These are phyloP conservation scores for Lenzites betulinus DNA, from an alignment of 768 basidiomycete species.

Conservation along the genomic window DNA sequence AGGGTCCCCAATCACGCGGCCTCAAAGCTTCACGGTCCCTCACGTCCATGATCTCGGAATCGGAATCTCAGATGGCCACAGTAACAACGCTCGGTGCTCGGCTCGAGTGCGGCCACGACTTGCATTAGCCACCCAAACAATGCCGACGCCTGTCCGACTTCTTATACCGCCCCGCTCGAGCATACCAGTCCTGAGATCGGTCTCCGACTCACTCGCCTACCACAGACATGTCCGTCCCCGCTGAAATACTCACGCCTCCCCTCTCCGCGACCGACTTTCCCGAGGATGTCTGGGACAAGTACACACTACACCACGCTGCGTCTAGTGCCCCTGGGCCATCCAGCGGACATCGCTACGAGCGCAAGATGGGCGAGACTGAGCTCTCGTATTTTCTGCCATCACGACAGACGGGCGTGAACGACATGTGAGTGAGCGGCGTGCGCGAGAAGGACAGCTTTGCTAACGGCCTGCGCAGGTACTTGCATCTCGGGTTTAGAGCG, in stretches of 20 bases:
- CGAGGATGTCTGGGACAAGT: conserved; percentile 1
- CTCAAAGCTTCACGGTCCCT: no score
- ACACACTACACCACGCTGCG: neutral
- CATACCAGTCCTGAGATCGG: neutral
- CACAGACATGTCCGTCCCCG: conserved; percentile 1
- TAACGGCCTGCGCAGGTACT: conserved; percentile 54
- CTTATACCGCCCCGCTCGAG: conserved; percentile 2
- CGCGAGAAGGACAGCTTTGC: neutral
- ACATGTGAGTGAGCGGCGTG: conserved; percentile 58
- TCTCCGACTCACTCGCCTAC: neutral
- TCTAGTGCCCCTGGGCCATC: neutral
- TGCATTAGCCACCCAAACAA: no score
- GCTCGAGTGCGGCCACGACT: no score
- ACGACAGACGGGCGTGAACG: conserved; percentile 80
- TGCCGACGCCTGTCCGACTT: neutral
- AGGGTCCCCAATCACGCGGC: no score
- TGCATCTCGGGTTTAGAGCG: conserved; percentile 70
- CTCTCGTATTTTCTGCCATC: conserved; percentile 79
- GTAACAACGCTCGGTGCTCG: no score
- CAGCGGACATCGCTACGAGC: conserved; percentile 38
- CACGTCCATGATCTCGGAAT: no score
- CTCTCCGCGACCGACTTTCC: conserved; percentile 13
- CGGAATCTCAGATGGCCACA: no score
- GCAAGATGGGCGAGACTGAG: conserved; percentile 74
- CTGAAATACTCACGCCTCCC: conserved; percentile 25